A percentile compares a stretch with the other conserved stretches of the same genome.
phyloP scores from a whole-genome alignment of 805 yeast genomes.

The Zygoascus bituminiphila region DNA sequence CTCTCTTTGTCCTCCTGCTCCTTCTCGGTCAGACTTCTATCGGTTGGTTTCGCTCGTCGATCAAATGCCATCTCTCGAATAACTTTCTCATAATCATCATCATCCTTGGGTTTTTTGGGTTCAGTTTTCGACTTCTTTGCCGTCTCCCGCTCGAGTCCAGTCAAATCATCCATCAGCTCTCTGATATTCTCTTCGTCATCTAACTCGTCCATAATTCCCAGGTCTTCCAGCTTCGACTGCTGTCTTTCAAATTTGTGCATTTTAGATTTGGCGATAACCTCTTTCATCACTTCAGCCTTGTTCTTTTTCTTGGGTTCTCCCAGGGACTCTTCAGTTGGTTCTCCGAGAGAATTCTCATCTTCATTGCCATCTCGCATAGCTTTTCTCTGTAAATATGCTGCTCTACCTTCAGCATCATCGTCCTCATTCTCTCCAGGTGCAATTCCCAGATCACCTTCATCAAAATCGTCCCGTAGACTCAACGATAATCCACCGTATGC shows the following conservation, averaged over 20 bases:
- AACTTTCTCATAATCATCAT: conserved; percentile 27
- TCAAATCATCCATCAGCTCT: conserved; percentile 26
- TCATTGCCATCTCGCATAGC: conserved; percentile 14
- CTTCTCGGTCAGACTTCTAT: conserved; percentile 36
- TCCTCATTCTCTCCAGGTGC: no score
- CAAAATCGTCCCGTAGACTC: conserved; percentile 48
- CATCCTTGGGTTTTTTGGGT: conserved; percentile 3
- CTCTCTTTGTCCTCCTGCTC: conserved; percentile 32
- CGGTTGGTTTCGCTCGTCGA: conserved; percentile 34
- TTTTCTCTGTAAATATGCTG: conserved; percentile 6
- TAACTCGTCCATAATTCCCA: conserved; percentile 29
- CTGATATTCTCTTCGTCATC: conserved; percentile 30
- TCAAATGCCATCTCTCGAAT: conserved; percentile 35
- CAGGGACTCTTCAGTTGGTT: conserved; percentile 26
- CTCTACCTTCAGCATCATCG: conserved; percentile 28
- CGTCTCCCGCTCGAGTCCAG: conserved; percentile 5
- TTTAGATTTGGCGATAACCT: conserved; percentile 37
- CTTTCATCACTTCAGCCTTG: conserved; percentile 37
- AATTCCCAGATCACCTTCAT: conserved; percentile 38
- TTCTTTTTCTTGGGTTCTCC: conserved; percentile 24
- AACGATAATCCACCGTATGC: conserved; percentile 76
- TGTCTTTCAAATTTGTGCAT: conserved; percentile 35
- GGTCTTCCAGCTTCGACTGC: conserved; percentile 31
- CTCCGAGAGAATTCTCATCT: conserved; percentile 28
- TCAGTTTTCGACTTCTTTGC: conserved; percentile 1